phyloP scores from a whole-genome alignment of 2,329 filamentous ascomycete species.

The Rutstroemia sp. region DNA sequence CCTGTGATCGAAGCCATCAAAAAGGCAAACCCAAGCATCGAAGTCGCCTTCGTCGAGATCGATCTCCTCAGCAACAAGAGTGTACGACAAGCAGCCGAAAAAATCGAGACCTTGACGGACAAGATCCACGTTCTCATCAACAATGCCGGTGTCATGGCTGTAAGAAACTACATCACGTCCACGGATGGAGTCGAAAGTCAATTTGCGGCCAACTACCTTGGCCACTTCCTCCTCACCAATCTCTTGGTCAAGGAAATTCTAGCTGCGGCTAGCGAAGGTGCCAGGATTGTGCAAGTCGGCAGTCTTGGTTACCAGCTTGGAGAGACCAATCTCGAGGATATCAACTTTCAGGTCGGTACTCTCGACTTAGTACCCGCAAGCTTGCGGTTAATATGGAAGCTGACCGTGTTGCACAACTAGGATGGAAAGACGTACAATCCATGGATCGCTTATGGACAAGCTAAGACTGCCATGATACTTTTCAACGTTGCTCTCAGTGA shows the following conservation, averaged over 20 bases:
- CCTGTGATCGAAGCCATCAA: constrained; percentile 14
- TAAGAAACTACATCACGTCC: constrained; percentile 3
- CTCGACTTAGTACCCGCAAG: not conserved
- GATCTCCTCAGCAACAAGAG: constrained; percentile 35
- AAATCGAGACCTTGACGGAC: constrained; percentile 24
- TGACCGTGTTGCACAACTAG: constrained; percentile 2
- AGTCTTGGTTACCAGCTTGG: constrained; percentile 32
- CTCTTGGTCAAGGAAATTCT: constrained; percentile 12
- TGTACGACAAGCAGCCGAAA: constrained; percentile 33
- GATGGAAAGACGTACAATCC: constrained; percentile 28
- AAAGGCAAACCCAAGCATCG: constrained; percentile 9
- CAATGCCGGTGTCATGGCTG: constrained; percentile 18
- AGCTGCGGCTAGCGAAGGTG: not conserved
- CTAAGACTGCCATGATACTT: constrained; percentile 33
- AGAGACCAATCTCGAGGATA: constrained; percentile 30
- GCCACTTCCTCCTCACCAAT: constrained; percentile 19
- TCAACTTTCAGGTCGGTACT: not conserved
- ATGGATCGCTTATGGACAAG: constrained; percentile 31
- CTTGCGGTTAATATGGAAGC: not conserved
- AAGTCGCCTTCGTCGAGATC: constrained; percentile 13
- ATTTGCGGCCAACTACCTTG: constrained; percentile 18
- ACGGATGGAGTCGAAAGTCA: constrained; percentile 17
- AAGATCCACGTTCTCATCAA: constrained; percentile 35
- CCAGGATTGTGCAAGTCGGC: constrained; percentile 15
- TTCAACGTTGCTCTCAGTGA: constrained; percentile 16